These are phyloP conservation scores for Teunomyces funiuensis DNA, from an alignment of 805 yeast species.

Conservation along the genomic window DNA sequence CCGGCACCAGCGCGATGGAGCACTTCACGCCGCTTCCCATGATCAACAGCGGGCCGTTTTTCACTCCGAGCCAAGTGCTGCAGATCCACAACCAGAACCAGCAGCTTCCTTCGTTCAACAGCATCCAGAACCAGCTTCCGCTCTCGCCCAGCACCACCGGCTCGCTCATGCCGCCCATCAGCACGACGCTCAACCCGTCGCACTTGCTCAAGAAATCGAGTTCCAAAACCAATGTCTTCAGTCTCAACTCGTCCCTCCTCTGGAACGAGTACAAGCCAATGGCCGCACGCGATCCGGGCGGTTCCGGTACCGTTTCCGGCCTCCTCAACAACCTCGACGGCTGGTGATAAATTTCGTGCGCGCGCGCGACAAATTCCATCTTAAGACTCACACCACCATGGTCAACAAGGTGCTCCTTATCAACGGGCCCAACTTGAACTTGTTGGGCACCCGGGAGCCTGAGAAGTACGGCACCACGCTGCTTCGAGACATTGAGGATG, in stretches of 20 bases:
- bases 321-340: conserved; percentile 12
- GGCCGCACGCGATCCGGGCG: conserved; percentile 3
- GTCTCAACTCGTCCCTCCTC: conserved; percentile 1
- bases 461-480: conserved; percentile 52
- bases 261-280: not conserved
- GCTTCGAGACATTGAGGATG: conserved; percentile 41
- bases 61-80: conserved; percentile 19
- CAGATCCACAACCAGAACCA: conserved; percentile 29
- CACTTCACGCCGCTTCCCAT: conserved; percentile 1
- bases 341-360: too few relatives aligned
- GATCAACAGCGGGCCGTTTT: conserved; percentile 4
- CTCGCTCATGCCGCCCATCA: conserved; percentile 16
- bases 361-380: too few relatives aligned
- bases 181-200: conserved; percentile 28
- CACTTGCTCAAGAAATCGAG: conserved; percentile 19
- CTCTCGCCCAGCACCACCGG: conserved; percentile 20
- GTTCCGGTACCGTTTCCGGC: conserved; percentile 3
- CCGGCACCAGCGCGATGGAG: conserved; percentile 5
- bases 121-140: conserved; percentile 36
- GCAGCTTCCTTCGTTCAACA: conserved; percentile 36
- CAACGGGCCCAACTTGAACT: conserved; percentile 51
- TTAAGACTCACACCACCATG: conserved; percentile 18
- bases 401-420: conserved; percentile 44
- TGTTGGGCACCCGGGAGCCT: conserved; percentile 51
- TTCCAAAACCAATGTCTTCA: not conserved